A percentile compares a stretch with the other conserved stretches of the same genome.
phyloP scores from a whole-genome alignment of 2,329 filamentous ascomycete genomes.

The Fulvia fulva region DNA sequence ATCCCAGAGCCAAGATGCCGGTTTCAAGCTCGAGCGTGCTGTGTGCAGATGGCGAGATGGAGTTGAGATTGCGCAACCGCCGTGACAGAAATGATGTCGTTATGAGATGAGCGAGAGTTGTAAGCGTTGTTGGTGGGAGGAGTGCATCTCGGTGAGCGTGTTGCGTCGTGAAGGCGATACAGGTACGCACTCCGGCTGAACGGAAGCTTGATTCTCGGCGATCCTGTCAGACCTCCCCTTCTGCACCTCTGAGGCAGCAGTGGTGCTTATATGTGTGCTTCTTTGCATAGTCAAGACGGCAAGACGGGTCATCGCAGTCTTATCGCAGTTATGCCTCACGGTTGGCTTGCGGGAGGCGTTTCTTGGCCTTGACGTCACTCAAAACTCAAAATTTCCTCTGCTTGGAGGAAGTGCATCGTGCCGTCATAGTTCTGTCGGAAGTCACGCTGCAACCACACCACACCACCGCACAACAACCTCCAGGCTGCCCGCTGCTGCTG shows the following conservation, averaged over 20 bases:
- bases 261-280: slow-evolving; percentile 1
- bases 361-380: background rate
- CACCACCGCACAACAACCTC: no score
- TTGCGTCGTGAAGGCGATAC: no score
- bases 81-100: background rate
- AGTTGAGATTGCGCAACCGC: no score
- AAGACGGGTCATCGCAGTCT: background rate
- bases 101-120: background rate
- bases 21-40: background rate
- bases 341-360: background rate
- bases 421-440: no score
- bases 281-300: background rate
- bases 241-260: background rate
- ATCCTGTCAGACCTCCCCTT: no score
- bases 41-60: background rate
- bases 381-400: background rate
- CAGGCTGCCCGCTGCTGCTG: background rate
- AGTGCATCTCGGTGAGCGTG: no score
- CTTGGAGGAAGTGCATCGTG: background rate
- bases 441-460: no score
- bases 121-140: background rate
- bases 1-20: background rate
- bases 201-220: no score
- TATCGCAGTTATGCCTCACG: background rate
- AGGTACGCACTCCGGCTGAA: background rate